Conservation (phyloP, 2,329 filamentous ascomycete species). For the Diplodia mutila region DNA sequence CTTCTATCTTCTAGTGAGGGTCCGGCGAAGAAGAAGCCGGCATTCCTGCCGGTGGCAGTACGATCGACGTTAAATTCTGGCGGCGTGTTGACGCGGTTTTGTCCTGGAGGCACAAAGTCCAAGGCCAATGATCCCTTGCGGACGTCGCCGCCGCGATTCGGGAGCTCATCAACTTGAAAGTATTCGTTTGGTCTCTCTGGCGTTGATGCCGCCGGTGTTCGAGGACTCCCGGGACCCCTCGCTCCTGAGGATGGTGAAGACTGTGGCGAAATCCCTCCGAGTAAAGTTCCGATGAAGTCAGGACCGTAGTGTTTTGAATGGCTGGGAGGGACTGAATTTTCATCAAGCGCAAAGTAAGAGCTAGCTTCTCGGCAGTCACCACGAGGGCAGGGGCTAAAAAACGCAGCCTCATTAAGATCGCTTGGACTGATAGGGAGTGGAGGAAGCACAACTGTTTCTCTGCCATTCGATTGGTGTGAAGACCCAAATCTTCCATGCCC, state of each 20-base stretch:
- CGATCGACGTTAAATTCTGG: slow-evolving; percentile 32
- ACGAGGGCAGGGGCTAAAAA: neutral
- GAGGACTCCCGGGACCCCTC: neutral
- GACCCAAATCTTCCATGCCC: neutral
- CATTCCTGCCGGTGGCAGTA: slow-evolving; percentile 37
- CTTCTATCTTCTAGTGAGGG: slow-evolving; percentile 4
- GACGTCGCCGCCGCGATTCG: neutral
- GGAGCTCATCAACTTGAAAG: neutral
- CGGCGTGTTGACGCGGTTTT: slow-evolving; percentile 35
- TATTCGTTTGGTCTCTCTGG: neutral
- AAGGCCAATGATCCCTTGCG: slow-evolving; percentile 29
- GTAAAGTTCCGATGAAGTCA: slow-evolving; percentile 18
- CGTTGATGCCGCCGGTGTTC: neutral
- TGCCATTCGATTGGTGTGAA: neutral
- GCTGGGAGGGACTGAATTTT: neutral
- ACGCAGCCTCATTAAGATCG: neutral
- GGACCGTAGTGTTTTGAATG: neutral
- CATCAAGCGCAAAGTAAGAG: slow-evolving; percentile 1
- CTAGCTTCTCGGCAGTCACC: neutral
- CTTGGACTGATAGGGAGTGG: neutral
- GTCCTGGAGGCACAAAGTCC: slow-evolving; percentile 36
- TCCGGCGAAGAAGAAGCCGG: slow-evolving; percentile 41
- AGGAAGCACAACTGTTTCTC: neutral
- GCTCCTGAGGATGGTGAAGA: neutral
- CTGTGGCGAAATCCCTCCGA: neutral